Evolutionary conservation across 1,284 basidiomycete genomes (phyloP), one percentile per base, ranked within the genome.

Genomic region (Stereum hirsutum): DNA sequence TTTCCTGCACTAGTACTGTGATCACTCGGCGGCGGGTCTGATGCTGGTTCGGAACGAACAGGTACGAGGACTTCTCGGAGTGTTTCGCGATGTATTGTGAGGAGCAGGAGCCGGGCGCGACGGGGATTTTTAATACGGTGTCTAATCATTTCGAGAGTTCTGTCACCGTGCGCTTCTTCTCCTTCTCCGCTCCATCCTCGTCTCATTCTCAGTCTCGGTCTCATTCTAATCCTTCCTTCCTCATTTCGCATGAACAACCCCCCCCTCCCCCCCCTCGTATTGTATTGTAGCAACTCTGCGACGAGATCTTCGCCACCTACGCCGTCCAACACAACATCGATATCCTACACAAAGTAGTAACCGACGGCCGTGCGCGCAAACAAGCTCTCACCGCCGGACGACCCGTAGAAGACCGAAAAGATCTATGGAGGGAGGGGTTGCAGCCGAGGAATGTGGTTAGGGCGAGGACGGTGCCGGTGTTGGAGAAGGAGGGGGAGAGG

Each of bases 1-100:
- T 30, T 37, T 34, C 44, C 6, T 38, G 17, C 17, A 17, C 31
- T 19, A 37, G 7, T n/a, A 7, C 19, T 23, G 10, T 15, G 17
- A 24, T 24, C 11, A 17, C 39, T n/a, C n/a, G n/a, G n/a, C n/a
- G n/a, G n/a, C n/a, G n/a, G n/a, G n/a, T n/a, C n/a, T n/a, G n/a
- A n/a, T n/a, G n/a, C n/a, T n/a, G n/a, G n/a, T n/a, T n/a, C n/a
- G n/a, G n/a, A n/a, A 14, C 37, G 35, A 39, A 23, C 49, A 88
- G 84, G 38, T 84, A 78, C 53, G 79, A 86, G 54, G 81, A 88
- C 56, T 88, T 87, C 50, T 66, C 74, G 5, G 79, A 85, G 61
- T 87, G 85, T 55, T 88, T 88, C 54, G 70, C 83, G 14, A 61
- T 78, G 21, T 85, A 79, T 63, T 81, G 78, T 36, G 78, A 85